Evolutionary conservation across 306 rosid species (phyloP).

Genomic region (Acacia acuminata): DNA sequence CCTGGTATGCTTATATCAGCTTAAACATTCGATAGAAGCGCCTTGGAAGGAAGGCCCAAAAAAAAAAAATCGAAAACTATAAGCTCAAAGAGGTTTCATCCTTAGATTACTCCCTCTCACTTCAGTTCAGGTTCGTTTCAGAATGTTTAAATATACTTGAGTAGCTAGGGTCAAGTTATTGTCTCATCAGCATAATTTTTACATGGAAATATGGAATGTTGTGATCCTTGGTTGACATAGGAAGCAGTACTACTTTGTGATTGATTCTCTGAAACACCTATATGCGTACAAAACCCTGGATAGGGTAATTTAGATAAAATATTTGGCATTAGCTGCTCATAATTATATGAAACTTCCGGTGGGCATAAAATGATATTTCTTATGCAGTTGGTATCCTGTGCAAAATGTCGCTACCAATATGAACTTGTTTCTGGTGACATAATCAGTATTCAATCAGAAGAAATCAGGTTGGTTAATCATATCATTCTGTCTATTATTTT

Average conservation of each 20-base stretch:
- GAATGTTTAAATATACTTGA: background rate
- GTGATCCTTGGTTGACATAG: constrained; percentile 26
- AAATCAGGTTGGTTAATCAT: constrained; percentile 75
- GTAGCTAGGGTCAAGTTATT: constrained; percentile 1
- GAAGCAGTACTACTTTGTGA: background rate
- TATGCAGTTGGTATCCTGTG: constrained; percentile 90
- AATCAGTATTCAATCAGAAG: constrained; percentile 82
- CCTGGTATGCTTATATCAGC: constrained; percentile 3
- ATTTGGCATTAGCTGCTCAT: background rate
- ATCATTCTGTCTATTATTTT: constrained; percentile 22
- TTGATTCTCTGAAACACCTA: constrained; percentile 4
- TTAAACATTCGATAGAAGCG: background rate
- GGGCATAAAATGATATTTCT: constrained; percentile 20
- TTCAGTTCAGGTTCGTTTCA: constrained; percentile 8
- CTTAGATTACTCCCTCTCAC: constrained; percentile 3
- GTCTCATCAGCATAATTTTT: constrained; percentile 12
- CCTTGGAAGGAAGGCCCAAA: background rate
- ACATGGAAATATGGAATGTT: background rate
- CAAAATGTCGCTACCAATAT: constrained; percentile 87
- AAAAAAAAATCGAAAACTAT: background rate
- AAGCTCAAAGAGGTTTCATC: background rate
- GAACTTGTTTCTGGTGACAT: constrained; percentile 90
- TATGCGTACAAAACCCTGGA: background rate
- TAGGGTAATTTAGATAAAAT: background rate
- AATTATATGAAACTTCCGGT: background rate